Conservation (phyloP, 2,329 filamentous ascomycete species). For the Pseudocercospora vitis region DNA sequence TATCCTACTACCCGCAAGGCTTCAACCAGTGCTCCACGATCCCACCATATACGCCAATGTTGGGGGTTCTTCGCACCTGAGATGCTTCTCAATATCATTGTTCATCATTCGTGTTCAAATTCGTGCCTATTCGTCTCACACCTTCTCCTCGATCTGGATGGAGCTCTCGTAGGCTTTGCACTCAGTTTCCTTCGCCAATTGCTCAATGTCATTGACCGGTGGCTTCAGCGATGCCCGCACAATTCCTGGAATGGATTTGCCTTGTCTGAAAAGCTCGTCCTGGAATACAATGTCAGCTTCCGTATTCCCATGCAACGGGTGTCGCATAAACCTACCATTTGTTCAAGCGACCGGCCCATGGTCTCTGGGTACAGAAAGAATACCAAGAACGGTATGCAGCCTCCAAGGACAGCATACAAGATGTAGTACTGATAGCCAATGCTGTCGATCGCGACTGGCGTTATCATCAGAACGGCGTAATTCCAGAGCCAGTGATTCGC, state of each 20-base stretch:
- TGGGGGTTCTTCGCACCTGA: background rate
- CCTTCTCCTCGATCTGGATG: constrained; percentile 17
- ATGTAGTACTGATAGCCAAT: constrained; percentile 57
- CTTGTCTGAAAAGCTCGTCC: constrained; percentile 25
- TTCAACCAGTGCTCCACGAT: no score
- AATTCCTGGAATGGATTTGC: constrained; percentile 30
- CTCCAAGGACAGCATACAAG: constrained; percentile 50
- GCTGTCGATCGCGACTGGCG: constrained; percentile 49
- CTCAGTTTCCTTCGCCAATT: constrained; percentile 11
- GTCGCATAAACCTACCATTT: constrained; percentile 52
- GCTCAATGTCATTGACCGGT: constrained; percentile 15
- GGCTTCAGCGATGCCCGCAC: constrained; percentile 19
- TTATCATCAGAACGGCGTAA: constrained; percentile 49
- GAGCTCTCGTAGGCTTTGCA: constrained; percentile 18
- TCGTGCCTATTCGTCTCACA: background rate
- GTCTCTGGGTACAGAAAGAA: constrained; percentile 57
- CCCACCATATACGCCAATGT: no score
- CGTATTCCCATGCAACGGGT: background rate
- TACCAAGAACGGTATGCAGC: constrained; percentile 50
- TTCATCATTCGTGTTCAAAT: background rate
- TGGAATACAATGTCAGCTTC: constrained; percentile 29
- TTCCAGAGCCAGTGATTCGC: constrained; percentile 56
- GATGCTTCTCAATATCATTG: background rate
- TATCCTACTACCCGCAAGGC: no score
- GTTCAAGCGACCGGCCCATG: constrained; percentile 53